A percentile compares a stretch with the other conserved stretches of the same genome.
These are phyloP conservation scores for Salvia hispanica DNA, from an alignment of 257 asterid species.

Conservation along the genomic window DNA sequence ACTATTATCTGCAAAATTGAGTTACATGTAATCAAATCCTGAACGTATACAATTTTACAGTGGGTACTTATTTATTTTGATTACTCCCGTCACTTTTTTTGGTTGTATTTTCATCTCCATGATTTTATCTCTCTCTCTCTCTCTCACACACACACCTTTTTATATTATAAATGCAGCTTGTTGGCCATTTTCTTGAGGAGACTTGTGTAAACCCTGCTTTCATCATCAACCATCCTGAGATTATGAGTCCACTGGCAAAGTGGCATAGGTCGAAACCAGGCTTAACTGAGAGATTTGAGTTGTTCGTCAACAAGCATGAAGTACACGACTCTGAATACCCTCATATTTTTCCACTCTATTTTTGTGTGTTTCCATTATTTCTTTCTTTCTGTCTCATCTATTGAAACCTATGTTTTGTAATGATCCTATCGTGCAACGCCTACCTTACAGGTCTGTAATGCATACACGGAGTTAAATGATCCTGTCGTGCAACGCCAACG, in stretches of 20 bases:
- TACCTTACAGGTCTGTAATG: constrained; percentile 78
- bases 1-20: not conserved
- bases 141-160: not conserved
- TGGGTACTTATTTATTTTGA: not conserved
- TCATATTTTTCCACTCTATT: not conserved
- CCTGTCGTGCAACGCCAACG: constrained; percentile 96
- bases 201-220: constrained; percentile 79
- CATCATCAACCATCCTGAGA: constrained; percentile 94
- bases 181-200: constrained; percentile 92
- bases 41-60: not conserved
- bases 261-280: constrained; percentile 92
- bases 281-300: constrained; percentile 87
- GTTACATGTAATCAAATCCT: not conserved
- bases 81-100: not conserved
- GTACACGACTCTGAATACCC: constrained; percentile 38
- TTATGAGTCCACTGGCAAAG: constrained; percentile 96
- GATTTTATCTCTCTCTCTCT: not conserved
- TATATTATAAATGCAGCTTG: constrained; percentile 57
- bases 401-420: not conserved
- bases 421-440: too few relatives aligned
- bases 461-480: constrained; percentile 93
- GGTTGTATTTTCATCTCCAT: not conserved
- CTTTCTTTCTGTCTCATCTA: not conserved
- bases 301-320: constrained; percentile 90
- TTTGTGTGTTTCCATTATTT: not conserved